Evolutionary conservation across 768 basidiomycete genomes (phyloP), one percentile per base, ranked within the genome.

Genomic region (Suillus variegatus): DNA sequence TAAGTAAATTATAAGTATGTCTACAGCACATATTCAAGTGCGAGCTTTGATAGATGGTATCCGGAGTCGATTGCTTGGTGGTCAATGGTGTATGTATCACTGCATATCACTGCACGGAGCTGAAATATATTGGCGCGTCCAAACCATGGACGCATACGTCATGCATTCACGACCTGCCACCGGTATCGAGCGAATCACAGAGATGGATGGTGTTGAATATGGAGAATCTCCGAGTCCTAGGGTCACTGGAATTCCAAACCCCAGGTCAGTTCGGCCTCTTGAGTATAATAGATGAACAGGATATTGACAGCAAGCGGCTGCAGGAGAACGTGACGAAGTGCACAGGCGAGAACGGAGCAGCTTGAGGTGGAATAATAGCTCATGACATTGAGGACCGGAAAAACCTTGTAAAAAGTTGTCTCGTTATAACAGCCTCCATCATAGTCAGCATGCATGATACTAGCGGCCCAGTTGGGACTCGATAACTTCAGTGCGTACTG

Each of bases 271-370:
- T 12, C 2, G 32, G 52, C 28, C 8, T 28, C 43, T 56, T 49
- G 32, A 40, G 5, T 32, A 1, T 46, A 14, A 49, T 43, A n/a
- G n/a, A n/a, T n/a, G n/a, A n/a, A n/a, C n/a, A n/a, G n/a, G n/a
- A n/a, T n/a, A n/a, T n/a, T n/a, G n/a, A n/a, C n/a, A n/a, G n/a
- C n/a, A 28, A 14, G 32, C 32, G 32, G 32, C 32, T 32, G 32
- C 5, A 6, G 14, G 40, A 4, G 13, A 38, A 22, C 13, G 90
- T 77, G 0, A 92, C 95, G 25, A 97, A 81, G n/a, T n/a, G n/a
- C 57, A 98, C 94, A 12, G 28, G 97, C 97, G 0, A 94, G 83
- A 2, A 87, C 85, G 0, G 95, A 97, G 77, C 96, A 99, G 64
- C 86, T 84, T 2, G 0, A 36, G 2, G 97, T 3, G 97, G 95